Base-by-base conservation (phyloP, 345 rosid species). In the Acer saccharum region DNA sequence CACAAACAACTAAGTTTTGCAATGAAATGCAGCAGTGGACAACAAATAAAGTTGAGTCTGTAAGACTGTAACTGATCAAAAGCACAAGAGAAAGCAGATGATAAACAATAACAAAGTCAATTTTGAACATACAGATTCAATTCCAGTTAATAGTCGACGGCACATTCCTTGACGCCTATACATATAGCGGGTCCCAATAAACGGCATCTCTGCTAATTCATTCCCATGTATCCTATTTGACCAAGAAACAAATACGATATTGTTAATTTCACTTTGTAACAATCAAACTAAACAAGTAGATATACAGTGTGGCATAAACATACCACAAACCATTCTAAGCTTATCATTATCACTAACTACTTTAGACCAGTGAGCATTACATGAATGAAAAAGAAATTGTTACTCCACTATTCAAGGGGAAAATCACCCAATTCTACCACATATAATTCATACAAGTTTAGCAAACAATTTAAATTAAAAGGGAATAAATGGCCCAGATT, bases 151-250 rank as follows among this genome's bases (percentile, higher is more conserved):
- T 83, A 96, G 98, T 81, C 92, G 91, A 46, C 93, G 91, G 81
- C 99, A 96, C 99, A 96, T 96, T 69, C 99, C 94, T 86, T 90
- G 97, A 68, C 94, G 97, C 82, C 99, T 88, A 78, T 90, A 92
- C 83, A 85, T 62, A 74, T 89, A 81, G 69, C 99, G 97, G 63
- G 98, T 94, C 76, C 98, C 98, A 74, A 96, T 94, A 81, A 92
- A 96, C 58, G 99, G 99, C 99, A 96, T 96, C 88, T 96, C 99
- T 75, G 98, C 99, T 63, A 94, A 83, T 62, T 78, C 79, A 68
- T 87, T 92, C 64, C 97, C 98, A 35, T 88, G 99, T 58, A 96
- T 90, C 89, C 99, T 96, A 81, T 79, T 75, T 69, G 43, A 68
- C 77, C 76, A 83, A 68, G 32, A 39, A 80, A 21, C 12, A 65